These are phyloP conservation scores for Neopestalotiopsis rosae DNA, from an alignment of 2,329 filamentous ascomycete species.

Conservation along the genomic window DNA sequence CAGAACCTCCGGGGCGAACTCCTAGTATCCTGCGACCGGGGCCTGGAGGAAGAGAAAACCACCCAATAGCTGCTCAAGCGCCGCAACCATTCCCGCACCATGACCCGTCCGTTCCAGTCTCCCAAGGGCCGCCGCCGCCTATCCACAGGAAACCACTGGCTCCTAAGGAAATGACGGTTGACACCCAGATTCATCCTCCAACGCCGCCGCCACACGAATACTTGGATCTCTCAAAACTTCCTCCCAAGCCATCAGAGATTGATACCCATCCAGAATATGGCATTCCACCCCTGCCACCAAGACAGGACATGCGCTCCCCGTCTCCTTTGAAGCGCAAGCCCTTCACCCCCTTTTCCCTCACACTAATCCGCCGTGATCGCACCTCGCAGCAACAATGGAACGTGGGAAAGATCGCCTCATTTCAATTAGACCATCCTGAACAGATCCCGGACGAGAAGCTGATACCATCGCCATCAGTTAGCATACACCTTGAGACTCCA, in stretches of 20 bases:
- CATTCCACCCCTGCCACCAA: constrained; percentile 23
- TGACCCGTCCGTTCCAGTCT: background rate
- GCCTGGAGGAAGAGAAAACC: background rate
- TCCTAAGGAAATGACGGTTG: background rate
- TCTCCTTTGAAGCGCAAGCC: constrained; percentile 43
- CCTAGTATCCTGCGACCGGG: background rate
- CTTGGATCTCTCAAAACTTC: background rate
- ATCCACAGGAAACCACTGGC: constrained; percentile 10
- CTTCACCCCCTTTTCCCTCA: constrained; percentile 57
- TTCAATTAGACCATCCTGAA: constrained; percentile 49
- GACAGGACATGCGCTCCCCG: constrained; percentile 30
- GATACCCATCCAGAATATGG: constrained; percentile 13
- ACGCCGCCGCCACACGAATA: constrained; percentile 5
- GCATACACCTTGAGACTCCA: constrained; percentile 57
- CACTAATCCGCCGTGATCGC: constrained; percentile 76
- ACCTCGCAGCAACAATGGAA: constrained; percentile 76
- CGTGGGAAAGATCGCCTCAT: constrained; percentile 67
- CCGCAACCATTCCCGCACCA: background rate
- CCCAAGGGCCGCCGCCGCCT: background rate
- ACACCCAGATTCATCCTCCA: constrained; percentile 2
- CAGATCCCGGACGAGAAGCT: constrained; percentile 35
- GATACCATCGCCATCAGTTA: constrained; percentile 48
- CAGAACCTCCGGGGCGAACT: constrained; percentile 10
- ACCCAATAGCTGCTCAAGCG: background rate
- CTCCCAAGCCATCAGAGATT: constrained; percentile 7